Conservation (phyloP, 148 eudicot genomes). For the Vaccinium macrocarpon region DNA sequence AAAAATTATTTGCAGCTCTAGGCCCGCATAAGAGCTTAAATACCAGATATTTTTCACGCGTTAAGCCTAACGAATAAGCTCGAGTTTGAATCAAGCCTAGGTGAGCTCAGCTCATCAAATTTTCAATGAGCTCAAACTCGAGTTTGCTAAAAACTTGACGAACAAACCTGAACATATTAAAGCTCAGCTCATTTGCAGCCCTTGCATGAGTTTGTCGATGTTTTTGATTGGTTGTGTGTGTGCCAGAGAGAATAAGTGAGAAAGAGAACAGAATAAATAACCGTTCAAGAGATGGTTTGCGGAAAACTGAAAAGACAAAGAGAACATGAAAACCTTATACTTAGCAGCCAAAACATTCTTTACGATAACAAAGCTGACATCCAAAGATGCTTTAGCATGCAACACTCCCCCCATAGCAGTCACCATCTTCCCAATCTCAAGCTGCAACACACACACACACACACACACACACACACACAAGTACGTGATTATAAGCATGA, state of each 20-base stretch:
- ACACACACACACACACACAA: slow-evolving; percentile 16
- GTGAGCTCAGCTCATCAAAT: too few relatives aligned
- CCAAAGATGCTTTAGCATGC: slow-evolving; percentile 59
- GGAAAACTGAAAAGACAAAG: background rate
- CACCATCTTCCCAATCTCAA: slow-evolving; percentile 67
- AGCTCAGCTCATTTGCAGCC: too few relatives aligned
- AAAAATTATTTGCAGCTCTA: too few relatives aligned
- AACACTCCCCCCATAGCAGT: slow-evolving; percentile 83
- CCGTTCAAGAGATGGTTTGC: background rate
- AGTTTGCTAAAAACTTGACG: too few relatives aligned
- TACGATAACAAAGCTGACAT: slow-evolving; percentile 87
- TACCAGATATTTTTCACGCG: too few relatives aligned
- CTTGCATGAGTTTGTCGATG: background rate
- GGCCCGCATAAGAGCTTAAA: too few relatives aligned
- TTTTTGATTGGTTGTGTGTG: background rate
- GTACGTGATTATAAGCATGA: background rate
- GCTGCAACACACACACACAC: slow-evolving; percentile 42
- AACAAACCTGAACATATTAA: too few relatives aligned
- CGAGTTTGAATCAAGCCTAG: too few relatives aligned
- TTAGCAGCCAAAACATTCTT: slow-evolving; percentile 87
- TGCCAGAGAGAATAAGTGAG: background rate
- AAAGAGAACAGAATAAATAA: background rate
- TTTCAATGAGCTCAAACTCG: too few relatives aligned
- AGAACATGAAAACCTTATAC: slow-evolving; percentile 63
- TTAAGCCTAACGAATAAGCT: too few relatives aligned